Evolutionary conservation across 108 stramenopile species (phyloP), one percentile per base, ranked within the genome.

Genomic region (Bacterosira constricta): DNA sequence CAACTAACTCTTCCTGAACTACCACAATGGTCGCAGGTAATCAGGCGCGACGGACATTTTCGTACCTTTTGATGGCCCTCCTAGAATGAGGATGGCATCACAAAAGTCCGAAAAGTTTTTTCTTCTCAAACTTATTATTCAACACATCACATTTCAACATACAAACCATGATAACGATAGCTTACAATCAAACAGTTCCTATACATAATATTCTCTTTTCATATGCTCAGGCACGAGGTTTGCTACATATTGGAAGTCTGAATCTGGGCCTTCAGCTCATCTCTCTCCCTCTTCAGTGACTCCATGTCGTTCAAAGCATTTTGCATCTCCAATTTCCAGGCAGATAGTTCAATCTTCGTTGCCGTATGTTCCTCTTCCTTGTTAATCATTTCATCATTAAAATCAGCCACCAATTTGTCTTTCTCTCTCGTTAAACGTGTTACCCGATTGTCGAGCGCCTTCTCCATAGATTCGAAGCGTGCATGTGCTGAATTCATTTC

Each of bases 251-350:
- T n/a, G n/a, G n/a, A n/a, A n/a, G 37, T n/a, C 26, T 32, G 26
- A 53, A 75, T 37, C 37, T 75, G 73, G 17, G 58, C 29, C 50
- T 72, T 71, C 34, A 80, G 44, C 5, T 73, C 72, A 57, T 73
- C 57, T 29, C 62, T 80, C 54, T 80, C 79, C 20, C 38, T 80
- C 37, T 66, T 73, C 54, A 80, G 37, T 20, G 66, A 66, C 55
- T 80, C 79, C 27, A 72, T 80, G 32, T 80, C 79, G 61, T 80
- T 80, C 5, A 80, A 39, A 17, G 79, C 79, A 68, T 80, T 80
- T 67, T 80, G 79, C 71, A 80, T 73, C 46, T 80, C 79, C 15
- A 80, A 55, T 36, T 80, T 80, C 79, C 79, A 80, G 3, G 79
- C 79, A 20, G 62, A 71, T 13, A 80, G 66, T 32, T 80, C 79